Evolutionary conservation across 306 rosid species (phyloP).

Genomic region (Prunus mume): DNA sequence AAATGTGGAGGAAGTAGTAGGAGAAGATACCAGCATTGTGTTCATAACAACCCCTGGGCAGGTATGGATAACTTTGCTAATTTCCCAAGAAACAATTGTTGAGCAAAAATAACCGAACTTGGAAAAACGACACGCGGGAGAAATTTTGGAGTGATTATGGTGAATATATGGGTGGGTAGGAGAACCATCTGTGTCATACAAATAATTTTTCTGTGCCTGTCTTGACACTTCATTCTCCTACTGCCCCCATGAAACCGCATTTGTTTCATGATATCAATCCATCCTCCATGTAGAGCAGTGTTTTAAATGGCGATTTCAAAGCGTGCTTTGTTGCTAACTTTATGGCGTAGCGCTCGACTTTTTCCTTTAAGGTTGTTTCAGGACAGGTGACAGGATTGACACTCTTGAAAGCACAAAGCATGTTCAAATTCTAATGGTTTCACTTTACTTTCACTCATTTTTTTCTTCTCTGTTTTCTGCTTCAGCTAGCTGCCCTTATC

Average conservation of each 20-base stretch:
- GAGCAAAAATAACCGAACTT: neutral
- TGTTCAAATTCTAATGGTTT: neutral
- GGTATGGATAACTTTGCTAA: slow-evolving; percentile 36
- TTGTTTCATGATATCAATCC: neutral
- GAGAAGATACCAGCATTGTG: slow-evolving; percentile 67
- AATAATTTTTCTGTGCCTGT: neutral
- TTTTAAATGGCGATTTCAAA: neutral
- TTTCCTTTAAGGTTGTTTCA: neutral
- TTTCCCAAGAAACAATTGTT: neutral
- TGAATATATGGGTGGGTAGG: no score
- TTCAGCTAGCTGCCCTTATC: slow-evolving; percentile 76
- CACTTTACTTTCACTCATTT: neutral
- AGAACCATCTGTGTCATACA: no score
- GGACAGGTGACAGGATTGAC: neutral
- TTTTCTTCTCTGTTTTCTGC: neutral
- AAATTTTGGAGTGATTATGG: neutral
- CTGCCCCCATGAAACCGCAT: neutral
- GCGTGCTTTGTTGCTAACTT: no score
- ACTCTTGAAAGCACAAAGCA: neutral
- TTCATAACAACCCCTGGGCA: slow-evolving; percentile 93
- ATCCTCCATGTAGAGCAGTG: neutral
- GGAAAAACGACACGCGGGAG: neutral
- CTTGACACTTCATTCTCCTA: neutral
- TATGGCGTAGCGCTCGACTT: no score
- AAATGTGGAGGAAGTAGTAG: slow-evolving; percentile 57